A percentile compares a stretch with the other conserved stretches of the same genome.
Evolutionary conservation across 2,329 filamentous ascomycete genomes (phyloP).

Genomic region (Monilinia polystroma): DNA sequence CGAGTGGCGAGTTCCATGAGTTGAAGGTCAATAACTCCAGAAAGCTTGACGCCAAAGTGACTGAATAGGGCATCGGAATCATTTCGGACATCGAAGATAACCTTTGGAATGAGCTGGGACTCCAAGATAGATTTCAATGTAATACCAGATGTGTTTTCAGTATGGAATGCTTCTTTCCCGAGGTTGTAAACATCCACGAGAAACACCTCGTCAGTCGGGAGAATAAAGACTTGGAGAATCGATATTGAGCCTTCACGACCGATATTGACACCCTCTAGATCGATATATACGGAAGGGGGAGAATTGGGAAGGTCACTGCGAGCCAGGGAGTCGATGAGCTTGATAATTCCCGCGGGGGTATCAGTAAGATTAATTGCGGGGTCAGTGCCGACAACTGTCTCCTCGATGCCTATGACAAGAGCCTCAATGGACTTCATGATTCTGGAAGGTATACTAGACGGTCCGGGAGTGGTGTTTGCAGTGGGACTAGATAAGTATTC

Average conservation of each 20-base stretch:
- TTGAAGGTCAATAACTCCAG: slow-evolving; percentile 53
- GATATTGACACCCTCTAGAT: slow-evolving; percentile 47
- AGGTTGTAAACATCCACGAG: slow-evolving; percentile 47
- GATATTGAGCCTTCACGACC: slow-evolving; percentile 45
- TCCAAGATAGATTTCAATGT: slow-evolving; percentile 48
- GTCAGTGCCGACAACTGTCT: background rate
- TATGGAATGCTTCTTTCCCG: slow-evolving; percentile 41
- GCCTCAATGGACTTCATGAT: background rate
- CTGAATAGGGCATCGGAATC: slow-evolving; percentile 56
- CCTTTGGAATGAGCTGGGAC: slow-evolving; percentile 46
- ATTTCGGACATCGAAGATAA: slow-evolving; percentile 59
- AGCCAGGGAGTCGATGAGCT: slow-evolving; percentile 18
- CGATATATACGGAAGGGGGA: slow-evolving; percentile 45
- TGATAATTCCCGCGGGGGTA: slow-evolving; percentile 8
- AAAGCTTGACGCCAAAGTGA: slow-evolving; percentile 46
- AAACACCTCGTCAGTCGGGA: slow-evolving; percentile 37
- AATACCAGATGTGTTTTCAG: slow-evolving; percentile 28
- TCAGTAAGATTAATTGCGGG: slow-evolving; percentile 1
- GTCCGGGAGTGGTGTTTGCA: background rate
- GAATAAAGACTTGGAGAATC: slow-evolving; percentile 43
- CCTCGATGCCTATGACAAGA: background rate
- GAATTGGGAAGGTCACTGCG: slow-evolving; percentile 27
- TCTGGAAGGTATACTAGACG: background rate
- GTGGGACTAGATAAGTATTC: background rate
- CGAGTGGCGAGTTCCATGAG: slow-evolving; percentile 53